Base-by-base conservation (phyloP, 2,329 filamentous ascomycete species). In the Penicillium sp. region DNA sequence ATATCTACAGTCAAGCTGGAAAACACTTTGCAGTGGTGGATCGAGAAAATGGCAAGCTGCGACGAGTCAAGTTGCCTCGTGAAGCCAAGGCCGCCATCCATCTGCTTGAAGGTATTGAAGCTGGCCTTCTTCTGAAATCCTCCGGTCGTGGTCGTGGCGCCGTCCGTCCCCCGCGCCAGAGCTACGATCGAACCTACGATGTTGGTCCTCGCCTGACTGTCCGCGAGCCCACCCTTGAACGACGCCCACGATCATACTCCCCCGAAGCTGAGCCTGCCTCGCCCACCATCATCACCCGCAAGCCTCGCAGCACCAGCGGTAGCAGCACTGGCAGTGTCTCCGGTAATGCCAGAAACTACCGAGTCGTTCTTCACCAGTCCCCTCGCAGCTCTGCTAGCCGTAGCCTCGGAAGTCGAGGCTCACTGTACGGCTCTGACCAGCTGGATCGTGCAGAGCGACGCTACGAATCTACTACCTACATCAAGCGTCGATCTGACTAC, bases 21-120 rank as follows among this genome's bases (percentile, higher is more conserved):
- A 71, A 71, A 51, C 67, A 75, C 31, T 77, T 73, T 58, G 79
- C 77, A 0, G 67, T 71, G 7, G 68, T 78, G 45, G 75, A 78
- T 63, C 69, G 68, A n/a, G 71, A 76, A 36, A 63, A 58, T 42
- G 69, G 72, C 55, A 65, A 72, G 23, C 61, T 66, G 1, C 73
- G 71, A 3, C 67, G 77, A 19, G 68, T 81, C 54, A 73, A 75
- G 57, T 72, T 80, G 26, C 77, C 78, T 6, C 60, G 64, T 7
- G 65, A 69, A 36, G 75, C 65, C 54, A 57, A 59, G 6, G 67
- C 69, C 6, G 69, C 75, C 39, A 68, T 68, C 14, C 67, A 64
- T 16, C 66, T 81, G 14, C 66, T 80, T 9, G 69, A 71, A 7
- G 77, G 77, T 2, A 64, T 79, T 21, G 76, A 78, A 49, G 66